Base-by-base conservation (phyloP, 164 flowering plant genomes). In the Protea cynaroides region DNA sequence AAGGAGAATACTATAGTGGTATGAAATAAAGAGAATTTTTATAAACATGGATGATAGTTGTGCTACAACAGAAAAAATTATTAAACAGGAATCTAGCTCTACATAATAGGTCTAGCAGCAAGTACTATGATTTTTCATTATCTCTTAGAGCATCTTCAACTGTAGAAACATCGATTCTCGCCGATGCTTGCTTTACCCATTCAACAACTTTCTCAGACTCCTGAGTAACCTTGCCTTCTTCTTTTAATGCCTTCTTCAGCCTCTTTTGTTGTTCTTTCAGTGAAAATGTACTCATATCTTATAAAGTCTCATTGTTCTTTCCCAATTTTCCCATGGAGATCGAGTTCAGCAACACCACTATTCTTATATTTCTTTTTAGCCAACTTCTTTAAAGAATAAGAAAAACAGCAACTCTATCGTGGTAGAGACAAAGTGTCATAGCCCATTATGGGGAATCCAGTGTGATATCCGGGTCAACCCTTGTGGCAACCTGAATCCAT, bases 131-230 rank as follows among this genome's bases (percentile, higher is more conserved):
- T 21, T n/a, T 53, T 37, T 82, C 80, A 61, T 74, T 75, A 58
- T 80, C 83, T 65, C 81, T 81, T 0, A 73, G 64, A 59, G 75
- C 71, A 68, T 78, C 84, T 24, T 79, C 81, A 67, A 74, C 24
- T 22, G 57, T 73, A 47, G 75, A 64, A 68, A 71, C 63, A 25
- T 74, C 75, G 73, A 84, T 79, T 69, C 86, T 80, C 0, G 83
- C 80, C 47, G 94, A 84, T 14, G 79, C 81, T 56, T 88, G 87
- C 65, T 83, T 86, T 4, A 85, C 92, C 94, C 79, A 81, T 57
- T 79, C 74, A 21, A 86, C 82, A 53, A 86, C 81, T 62, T 88
- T 80, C 73, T 80, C 88, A 0, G 90, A 85, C 47, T 88, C 92
- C 19, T 72, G 51, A 47, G 40, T 77, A 12, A 85, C 71, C 72